Percentiles rank a stretch among this genome's conserved stretches.
Evolutionary conservation across 192 early-diverging fungal genomes (phyloP).

Genomic region (Coemansia sp.): DNA sequence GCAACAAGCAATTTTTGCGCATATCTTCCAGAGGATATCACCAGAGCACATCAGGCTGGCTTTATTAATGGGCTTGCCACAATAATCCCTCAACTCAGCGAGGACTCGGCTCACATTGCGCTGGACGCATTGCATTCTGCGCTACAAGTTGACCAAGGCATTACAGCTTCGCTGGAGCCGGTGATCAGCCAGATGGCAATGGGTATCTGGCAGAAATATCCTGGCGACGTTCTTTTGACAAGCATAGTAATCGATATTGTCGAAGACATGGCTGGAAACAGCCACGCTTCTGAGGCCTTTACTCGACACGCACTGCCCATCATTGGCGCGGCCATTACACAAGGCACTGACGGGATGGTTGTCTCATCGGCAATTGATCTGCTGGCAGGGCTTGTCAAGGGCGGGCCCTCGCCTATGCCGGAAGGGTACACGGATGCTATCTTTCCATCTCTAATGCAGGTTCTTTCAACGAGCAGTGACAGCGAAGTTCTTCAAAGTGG

Average conservation of each 20-base stretch:
- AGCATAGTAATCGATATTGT: slow-evolving; percentile 78
- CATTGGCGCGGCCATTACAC: slow-evolving; percentile 60
- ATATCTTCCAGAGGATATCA: slow-evolving; percentile 25
- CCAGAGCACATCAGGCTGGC: slow-evolving; percentile 31
- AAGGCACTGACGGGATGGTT: slow-evolving; percentile 41
- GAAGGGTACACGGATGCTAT: slow-evolving; percentile 67
- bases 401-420: slow-evolving; percentile 73
- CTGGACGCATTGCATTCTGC: slow-evolving; percentile 50
- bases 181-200: slow-evolving; percentile 70
- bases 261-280: slow-evolving; percentile 71
- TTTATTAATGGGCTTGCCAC: slow-evolving; percentile 48
- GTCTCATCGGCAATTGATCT: slow-evolving; percentile 66
- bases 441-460: slow-evolving; percentile 79
- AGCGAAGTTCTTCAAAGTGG: slow-evolving; percentile 84
- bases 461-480: slow-evolving; percentile 70
- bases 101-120: slow-evolving; percentile 54
- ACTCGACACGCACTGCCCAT: slow-evolving; percentile 74
- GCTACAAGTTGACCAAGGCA: slow-evolving; percentile 64
- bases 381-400: slow-evolving; percentile 68
- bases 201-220: slow-evolving; percentile 76
- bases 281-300: slow-evolving; percentile 62
- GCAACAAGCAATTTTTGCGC: slow-evolving; percentile 52
- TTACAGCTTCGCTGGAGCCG: slow-evolving; percentile 73
- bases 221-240: slow-evolving; percentile 75
- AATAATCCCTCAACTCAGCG: slow-evolving; percentile 45